A percentile compares a stretch with the other conserved stretches of the same genome.
Conservation (phyloP, 2,329 filamentous ascomycete genomes). For the Ophiostoma australiae region DNA sequence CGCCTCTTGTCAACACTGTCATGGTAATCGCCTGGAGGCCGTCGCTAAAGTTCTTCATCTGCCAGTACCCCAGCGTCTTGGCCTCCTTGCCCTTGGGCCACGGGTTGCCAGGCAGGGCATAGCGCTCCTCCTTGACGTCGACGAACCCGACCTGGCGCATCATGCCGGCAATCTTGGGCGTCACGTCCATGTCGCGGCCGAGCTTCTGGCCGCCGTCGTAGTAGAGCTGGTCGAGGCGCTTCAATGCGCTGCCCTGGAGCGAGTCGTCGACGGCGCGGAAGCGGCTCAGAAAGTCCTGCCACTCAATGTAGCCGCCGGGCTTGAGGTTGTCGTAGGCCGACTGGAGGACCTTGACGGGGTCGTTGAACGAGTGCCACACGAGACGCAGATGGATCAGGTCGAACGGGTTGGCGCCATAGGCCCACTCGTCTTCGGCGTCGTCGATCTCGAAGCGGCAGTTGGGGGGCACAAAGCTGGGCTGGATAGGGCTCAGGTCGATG, state of each 20-base stretch:
- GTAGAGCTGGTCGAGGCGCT: slow-evolving; percentile 33
- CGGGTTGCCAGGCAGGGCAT: slow-evolving; percentile 32
- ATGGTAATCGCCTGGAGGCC: slow-evolving; percentile 32
- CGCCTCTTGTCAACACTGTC: slow-evolving; percentile 29
- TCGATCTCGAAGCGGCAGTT: slow-evolving; percentile 63
- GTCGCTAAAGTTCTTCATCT: slow-evolving; percentile 32
- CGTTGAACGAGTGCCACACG: slow-evolving; percentile 28
- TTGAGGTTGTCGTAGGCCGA: slow-evolving; percentile 34
- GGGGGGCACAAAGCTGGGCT: slow-evolving; percentile 49
- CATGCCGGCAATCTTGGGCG: slow-evolving; percentile 31
- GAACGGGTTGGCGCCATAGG: slow-evolving; percentile 43
- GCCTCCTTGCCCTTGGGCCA: slow-evolving; percentile 32
- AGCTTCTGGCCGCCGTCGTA: slow-evolving; percentile 31
- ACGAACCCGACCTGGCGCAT: slow-evolving; percentile 33
- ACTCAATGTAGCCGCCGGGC: slow-evolving; percentile 37
- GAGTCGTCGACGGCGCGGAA: slow-evolving; percentile 35
- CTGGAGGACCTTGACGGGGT: slow-evolving; percentile 28
- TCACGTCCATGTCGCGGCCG: slow-evolving; percentile 34
- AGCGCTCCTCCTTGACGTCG: slow-evolving; percentile 32
- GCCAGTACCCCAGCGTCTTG: slow-evolving; percentile 32
- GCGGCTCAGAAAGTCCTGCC: slow-evolving; percentile 36
- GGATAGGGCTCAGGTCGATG: slow-evolving; percentile 49
- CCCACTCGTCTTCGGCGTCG: slow-evolving; percentile 51
- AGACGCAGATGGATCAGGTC: slow-evolving; percentile 55
- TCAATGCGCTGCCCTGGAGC: slow-evolving; percentile 33